Evolutionary conservation across 768 basidiomycete species (phyloP), one percentile per base, ranked within the genome.

Genomic region (Hericium erinaceus): DNA sequence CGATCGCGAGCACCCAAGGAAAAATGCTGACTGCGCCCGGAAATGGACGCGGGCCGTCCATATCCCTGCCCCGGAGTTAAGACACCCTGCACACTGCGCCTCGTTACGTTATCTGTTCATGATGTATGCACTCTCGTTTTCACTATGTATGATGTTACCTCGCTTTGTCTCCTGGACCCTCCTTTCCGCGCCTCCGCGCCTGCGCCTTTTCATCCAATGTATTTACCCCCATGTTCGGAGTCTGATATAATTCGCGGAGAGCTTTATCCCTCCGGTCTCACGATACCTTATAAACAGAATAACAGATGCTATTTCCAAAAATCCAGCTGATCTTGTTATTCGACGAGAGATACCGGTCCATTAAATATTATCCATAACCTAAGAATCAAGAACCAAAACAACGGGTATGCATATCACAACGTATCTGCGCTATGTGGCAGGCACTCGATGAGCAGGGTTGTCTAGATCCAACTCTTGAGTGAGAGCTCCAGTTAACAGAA

Each of bases 391-490:
- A 33, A 33, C 8, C 8, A 33, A 33, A 33, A 33, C 9, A 33
- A 33, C 6, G 33, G 33, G 33, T 33, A 33, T 33, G 33, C 33
- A 10, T 10, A 10, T 10, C 33, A 10, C 9, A 33, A 33, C 33
- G 9, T 33, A 8, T 33, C 33, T 7, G 33, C 7, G 33, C 33
- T 33, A 33, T 8, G 7, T 33, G 33, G 1, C 33, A 33, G 33
- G 33, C 33, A 33, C 33, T 33, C 44, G 44, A n/a, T 46, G 44
- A n/a, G 28, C 55, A 54, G 54, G 65, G 48, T 77, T 75, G 24
- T 88, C 77, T 81, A 82, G 87, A 22, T 82, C 80, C 20, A 89
- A 73, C 62, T 83, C 70, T 67, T 92, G 91, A 59, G 74, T 81
- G 66, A 91, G 67, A 1, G 82, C 80, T 0, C 77, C 81, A 38